A percentile compares a stretch with the other conserved stretches of the same genome.
Conservation (phyloP, 257 asterid species). For the Nicotiana benthamiana region DNA sequence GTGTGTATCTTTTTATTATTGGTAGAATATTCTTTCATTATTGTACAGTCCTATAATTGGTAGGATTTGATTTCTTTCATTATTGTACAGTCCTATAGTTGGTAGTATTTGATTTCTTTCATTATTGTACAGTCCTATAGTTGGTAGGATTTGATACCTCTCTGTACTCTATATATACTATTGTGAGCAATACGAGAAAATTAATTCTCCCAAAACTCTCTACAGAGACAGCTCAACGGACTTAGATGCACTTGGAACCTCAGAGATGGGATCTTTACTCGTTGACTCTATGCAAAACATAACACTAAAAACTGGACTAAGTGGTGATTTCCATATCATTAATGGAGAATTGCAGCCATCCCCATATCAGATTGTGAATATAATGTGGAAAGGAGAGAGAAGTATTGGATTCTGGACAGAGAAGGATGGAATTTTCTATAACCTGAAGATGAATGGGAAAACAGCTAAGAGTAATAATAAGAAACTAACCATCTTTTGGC, state of each 20-base stretch:
- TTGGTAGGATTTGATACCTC: too few species aligned
- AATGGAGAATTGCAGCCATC: conserved; percentile 32
- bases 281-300: conserved; percentile 21
- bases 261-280: conserved; percentile 25
- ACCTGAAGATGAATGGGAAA: background rate
- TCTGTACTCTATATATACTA: too few species aligned
- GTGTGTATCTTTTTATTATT: too few species aligned
- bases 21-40: too few species aligned
- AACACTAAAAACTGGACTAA: conserved; percentile 20
- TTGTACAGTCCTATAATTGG: too few species aligned
- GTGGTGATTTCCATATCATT: conserved; percentile 29
- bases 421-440: conserved; percentile 20
- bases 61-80: too few species aligned
- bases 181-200: too few species aligned
- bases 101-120: too few species aligned
- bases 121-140: too few species aligned
- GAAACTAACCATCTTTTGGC: conserved; percentile 31
- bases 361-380: conserved; percentile 37
- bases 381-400: conserved; percentile 21
- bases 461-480: conserved; percentile 11
- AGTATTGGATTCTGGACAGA: conserved; percentile 38
- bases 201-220: too few species aligned
- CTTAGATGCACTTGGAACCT: conserved; percentile 32
- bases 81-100: too few species aligned
- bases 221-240: conserved; percentile 20